Conservation (phyloP, 2,329 filamentous ascomycete genomes). For the Tolypocladium amazonense region DNA sequence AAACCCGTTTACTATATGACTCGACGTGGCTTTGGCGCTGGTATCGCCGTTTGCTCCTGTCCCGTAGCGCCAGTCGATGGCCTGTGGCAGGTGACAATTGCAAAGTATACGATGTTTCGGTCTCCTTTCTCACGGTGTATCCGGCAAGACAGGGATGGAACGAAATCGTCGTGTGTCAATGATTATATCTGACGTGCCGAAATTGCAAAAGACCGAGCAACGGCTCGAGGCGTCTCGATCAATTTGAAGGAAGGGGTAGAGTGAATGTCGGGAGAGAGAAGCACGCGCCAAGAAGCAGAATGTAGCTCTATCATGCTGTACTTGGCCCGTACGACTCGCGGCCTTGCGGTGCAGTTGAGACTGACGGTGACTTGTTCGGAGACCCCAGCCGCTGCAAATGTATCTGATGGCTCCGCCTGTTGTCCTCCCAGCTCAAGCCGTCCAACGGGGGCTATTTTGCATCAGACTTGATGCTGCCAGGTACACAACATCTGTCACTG, state of each 20-base stretch:
- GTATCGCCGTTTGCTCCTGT: conserved; percentile 2
- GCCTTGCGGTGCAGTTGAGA: background rate
- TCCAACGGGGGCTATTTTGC: background rate
- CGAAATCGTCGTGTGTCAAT: background rate
- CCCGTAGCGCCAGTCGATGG: background rate
- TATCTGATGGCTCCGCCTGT: conserved; percentile 1
- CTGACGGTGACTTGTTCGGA: background rate
- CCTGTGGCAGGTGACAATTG: background rate
- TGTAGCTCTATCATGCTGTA: conserved; percentile 1
- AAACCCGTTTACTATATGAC: background rate
- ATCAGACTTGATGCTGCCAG: background rate
- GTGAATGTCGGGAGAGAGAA: background rate
- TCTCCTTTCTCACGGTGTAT: background rate
- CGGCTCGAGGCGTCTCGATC: background rate
- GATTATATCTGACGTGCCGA: background rate
- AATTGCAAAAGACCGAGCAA: background rate
- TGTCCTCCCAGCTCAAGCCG: background rate
- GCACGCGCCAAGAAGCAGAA: background rate
- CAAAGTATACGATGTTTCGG: background rate
- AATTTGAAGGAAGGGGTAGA: background rate
- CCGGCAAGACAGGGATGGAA: background rate
- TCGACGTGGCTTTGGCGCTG: background rate
- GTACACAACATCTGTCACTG: background rate
- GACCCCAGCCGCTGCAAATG: background rate
- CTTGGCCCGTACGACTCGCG: conserved; percentile 3